Evolutionary conservation across 352 stramenopile genomes (phyloP).

Genomic region (Thraustotheca clavata): DNA sequence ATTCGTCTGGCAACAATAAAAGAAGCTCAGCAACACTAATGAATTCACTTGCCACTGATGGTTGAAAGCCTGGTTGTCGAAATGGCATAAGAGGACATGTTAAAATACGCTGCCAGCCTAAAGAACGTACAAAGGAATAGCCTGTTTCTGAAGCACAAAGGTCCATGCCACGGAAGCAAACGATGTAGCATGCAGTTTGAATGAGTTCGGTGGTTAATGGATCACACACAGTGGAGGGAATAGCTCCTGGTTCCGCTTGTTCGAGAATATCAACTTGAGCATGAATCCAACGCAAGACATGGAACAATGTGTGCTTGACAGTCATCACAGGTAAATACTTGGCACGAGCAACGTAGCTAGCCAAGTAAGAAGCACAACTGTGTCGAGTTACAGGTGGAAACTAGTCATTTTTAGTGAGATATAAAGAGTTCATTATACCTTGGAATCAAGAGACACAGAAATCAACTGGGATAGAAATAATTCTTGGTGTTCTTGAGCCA

Average conservation of each 20-base stretch:
- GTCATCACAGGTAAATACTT: slow-evolving; percentile 91
- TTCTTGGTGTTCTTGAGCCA: slow-evolving; percentile 71
- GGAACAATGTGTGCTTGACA: slow-evolving; percentile 88
- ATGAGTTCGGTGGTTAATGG: slow-evolving; percentile 81
- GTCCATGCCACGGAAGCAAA: slow-evolving; percentile 93
- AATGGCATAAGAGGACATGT: slow-evolving; percentile 36
- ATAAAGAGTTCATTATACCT: slow-evolving; percentile 2
- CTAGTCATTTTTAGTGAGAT: slow-evolving; percentile 42
- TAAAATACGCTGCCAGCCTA: slow-evolving; percentile 73
- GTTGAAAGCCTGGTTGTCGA: slow-evolving; percentile 64
- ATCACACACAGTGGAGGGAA: slow-evolving; percentile 25
- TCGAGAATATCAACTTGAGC: slow-evolving; percentile 89
- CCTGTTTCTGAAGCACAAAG: slow-evolving; percentile 58
- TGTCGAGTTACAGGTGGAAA: slow-evolving; percentile 83
- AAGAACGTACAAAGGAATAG: slow-evolving; percentile 70
- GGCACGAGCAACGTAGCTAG: slow-evolving; percentile 92
- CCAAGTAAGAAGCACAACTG: slow-evolving; percentile 92
- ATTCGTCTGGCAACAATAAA: slow-evolving; percentile 64
- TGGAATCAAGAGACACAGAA: slow-evolving; percentile 52
- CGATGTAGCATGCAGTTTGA: slow-evolving; percentile 96
- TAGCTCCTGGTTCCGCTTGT: neutral
- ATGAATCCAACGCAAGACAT: slow-evolving; percentile 91
- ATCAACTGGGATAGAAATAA: slow-evolving; percentile 78
- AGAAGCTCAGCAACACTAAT: slow-evolving; percentile 73
- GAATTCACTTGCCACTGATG: slow-evolving; percentile 73